These are phyloP conservation scores for Fusarium incarnatum DNA, from an alignment of 2,329 filamentous ascomycete species.

Conservation along the genomic window DNA sequence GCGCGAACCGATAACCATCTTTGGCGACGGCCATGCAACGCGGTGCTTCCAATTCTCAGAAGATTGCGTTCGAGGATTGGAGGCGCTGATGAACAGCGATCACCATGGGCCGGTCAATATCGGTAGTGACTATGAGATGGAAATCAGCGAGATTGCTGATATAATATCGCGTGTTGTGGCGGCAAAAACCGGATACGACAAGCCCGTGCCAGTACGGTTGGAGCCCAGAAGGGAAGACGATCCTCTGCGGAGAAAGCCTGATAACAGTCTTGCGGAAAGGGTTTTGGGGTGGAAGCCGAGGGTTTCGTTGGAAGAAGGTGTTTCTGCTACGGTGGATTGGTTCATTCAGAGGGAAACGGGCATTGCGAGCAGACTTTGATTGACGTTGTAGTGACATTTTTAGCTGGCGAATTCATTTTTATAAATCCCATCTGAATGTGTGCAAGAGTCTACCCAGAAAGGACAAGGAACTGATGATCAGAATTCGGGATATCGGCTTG, in stretches of 20 bases:
- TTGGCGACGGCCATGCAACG: constrained; percentile 31
- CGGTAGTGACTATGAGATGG: constrained; percentile 34
- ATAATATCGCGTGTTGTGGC: constrained; percentile 33
- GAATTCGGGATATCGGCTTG: neutral
- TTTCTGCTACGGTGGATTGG: constrained; percentile 34
- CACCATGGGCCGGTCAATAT: constrained; percentile 31
- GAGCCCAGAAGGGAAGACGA: constrained; percentile 36
- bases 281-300: constrained; percentile 29
- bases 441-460: neutral
- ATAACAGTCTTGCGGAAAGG: constrained; percentile 19
- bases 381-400: neutral
- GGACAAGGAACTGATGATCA: neutral
- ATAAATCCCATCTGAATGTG: neutral
- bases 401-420: neutral
- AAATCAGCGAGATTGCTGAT: constrained; percentile 28
- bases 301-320: constrained; percentile 25
- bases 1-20: constrained; percentile 33
- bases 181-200: constrained; percentile 6
- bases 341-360: constrained; percentile 26
- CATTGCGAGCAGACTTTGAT: constrained; percentile 22
- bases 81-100: constrained; percentile 38
- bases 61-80: constrained; percentile 25
- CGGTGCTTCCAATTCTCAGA: constrained; percentile 31
- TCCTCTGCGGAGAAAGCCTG: constrained; percentile 30
- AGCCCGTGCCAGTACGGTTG: constrained; percentile 14